Percentiles rank a stretch among this genome's conserved stretches.
These are phyloP conservation scores for Candida boleticola DNA, from an alignment of 805 yeast species.

Conservation along the genomic window DNA sequence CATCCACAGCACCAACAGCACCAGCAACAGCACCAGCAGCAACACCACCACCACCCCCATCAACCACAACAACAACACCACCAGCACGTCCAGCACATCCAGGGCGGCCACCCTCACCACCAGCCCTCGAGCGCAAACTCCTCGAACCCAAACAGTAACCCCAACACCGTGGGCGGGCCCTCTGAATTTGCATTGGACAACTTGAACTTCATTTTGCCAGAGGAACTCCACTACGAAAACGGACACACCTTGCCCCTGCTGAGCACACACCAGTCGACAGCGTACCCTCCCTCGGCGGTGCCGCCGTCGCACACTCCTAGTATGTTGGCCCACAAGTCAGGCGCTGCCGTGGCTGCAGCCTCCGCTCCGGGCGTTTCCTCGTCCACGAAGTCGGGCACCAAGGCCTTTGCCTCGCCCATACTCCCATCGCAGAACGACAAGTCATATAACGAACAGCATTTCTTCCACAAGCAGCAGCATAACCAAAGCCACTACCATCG, in stretches of 20 bases:
- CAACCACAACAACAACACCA: not conserved
- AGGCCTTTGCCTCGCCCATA: conserved; percentile 29
- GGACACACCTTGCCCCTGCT: not conserved
- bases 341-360: not conserved
- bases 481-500: conserved; percentile 4
- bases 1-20: conserved; percentile 8
- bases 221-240: not conserved
- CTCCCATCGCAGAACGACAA: conserved; percentile 42
- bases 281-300: conserved; percentile 24
- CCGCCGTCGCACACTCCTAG: conserved; percentile 24
- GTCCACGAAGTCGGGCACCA: not conserved
- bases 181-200: conserved; percentile 4
- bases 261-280: conserved; percentile 16
- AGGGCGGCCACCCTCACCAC: conserved; percentile 2
- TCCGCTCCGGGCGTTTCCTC: conserved; percentile 9
- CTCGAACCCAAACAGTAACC: not conserved
- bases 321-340: conserved; percentile 19
- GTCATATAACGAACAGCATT: conserved; percentile 42
- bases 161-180: conserved; percentile 4
- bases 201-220: not conserved
- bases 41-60: not conserved
- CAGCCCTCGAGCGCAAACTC: not conserved
- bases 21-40: not conserved
- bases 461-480: conserved; percentile 28
- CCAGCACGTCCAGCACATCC: not conserved